Conservation (phyloP, 192 early-diverging fungal species). For the Thoreauomyces humboldtii region DNA sequence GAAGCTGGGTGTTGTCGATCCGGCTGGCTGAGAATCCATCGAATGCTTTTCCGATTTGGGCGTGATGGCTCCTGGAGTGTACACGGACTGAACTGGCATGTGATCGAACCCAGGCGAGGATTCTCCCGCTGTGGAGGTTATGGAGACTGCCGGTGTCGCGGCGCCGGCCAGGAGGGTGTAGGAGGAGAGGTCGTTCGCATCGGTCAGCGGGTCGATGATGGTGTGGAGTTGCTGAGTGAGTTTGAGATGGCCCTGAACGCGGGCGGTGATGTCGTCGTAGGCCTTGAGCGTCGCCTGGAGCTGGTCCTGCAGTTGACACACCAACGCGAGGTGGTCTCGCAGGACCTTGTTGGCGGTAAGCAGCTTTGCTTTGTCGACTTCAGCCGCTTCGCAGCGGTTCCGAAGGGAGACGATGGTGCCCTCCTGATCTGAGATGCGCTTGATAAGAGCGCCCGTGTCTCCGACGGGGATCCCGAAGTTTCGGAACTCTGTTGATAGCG, state of each 20-base stretch:
- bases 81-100: background rate
- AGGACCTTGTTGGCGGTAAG: constrained; percentile 11
- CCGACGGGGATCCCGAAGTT: constrained; percentile 2
- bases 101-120: background rate
- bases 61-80: background rate
- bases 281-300: constrained; percentile 9
- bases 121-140: background rate
- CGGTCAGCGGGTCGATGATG: background rate
- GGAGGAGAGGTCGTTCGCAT: too few species aligned
- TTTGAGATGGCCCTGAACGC: constrained; percentile 2
- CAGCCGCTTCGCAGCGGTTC: background rate
- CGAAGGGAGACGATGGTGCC: background rate
- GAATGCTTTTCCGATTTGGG: background rate
- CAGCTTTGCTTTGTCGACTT: constrained; percentile 3
- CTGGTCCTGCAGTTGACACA: constrained; percentile 12
- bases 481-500: constrained; percentile 6
- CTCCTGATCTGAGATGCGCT: background rate
- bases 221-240: constrained; percentile 20
- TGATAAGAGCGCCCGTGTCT: background rate
- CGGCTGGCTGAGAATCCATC: too few species aligned
- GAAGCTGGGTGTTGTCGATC: background rate
- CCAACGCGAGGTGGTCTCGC: constrained; percentile 4
- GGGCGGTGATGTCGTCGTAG: constrained; percentile 16
- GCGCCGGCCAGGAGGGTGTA: too few species aligned
- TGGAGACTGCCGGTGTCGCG: too few species aligned